phyloP scores from a whole-genome alignment of 2,329 filamentous ascomycete genomes.

The Penicillium polonicum region DNA sequence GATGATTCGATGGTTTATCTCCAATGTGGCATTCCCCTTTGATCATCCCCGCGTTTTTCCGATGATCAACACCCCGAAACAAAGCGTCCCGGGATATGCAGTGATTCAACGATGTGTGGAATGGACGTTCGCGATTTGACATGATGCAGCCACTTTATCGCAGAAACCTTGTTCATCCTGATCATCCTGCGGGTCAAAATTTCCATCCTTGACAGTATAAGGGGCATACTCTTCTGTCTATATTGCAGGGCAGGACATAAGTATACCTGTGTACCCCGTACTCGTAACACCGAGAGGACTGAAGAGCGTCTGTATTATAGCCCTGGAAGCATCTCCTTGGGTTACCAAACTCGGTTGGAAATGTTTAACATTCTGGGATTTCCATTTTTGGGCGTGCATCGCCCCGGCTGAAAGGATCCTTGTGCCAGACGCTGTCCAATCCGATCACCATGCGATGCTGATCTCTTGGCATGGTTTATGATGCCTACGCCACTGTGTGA shows the following conservation, averaged over 20 bases:
- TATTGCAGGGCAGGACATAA: not conserved
- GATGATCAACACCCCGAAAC: not conserved
- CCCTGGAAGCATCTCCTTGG: not conserved
- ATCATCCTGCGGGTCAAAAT: not conserved
- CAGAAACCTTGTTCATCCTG: not conserved
- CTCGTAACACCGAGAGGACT: not conserved
- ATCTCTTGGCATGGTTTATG: conserved; percentile 8
- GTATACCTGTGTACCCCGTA: not conserved
- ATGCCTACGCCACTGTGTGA: not conserved
- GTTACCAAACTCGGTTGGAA: not conserved
- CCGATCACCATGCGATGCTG: not conserved
- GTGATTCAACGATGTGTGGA: not conserved
- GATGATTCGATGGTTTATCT: not conserved
- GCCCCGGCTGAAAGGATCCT: not conserved
- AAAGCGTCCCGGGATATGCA: not conserved
- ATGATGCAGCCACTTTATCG: not conserved
- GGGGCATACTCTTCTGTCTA: not conserved
- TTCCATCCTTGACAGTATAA: too few species aligned
- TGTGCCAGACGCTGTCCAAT: not conserved
- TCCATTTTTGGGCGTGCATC: not conserved
- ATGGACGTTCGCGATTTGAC: not conserved
- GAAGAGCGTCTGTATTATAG: not conserved
- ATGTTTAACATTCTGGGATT: not conserved
- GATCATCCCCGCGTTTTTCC: not conserved
- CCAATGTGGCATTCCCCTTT: not conserved